phyloP scores from a whole-genome alignment of 495 filamentous ascomycete genomes.

The Penicillium parvum region DNA sequence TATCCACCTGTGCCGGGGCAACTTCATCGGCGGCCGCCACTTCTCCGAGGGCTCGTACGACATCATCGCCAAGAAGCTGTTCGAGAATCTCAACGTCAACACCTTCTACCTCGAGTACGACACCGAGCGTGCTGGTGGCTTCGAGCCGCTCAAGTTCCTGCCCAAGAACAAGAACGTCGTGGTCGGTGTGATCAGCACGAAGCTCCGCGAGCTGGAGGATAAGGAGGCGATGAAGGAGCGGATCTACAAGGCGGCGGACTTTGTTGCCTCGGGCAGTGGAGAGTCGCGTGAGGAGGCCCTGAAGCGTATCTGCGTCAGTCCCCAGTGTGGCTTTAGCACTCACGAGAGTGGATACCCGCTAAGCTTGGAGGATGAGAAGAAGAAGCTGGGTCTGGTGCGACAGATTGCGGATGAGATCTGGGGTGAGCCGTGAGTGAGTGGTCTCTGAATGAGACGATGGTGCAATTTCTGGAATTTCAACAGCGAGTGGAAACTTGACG shows the following conservation, averaged over 20 bases:
- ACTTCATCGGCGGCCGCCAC: conserved; percentile 45
- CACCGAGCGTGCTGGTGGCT: conserved; percentile 60
- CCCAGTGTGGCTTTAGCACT: conserved; percentile 66
- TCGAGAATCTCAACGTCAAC: conserved; percentile 59
- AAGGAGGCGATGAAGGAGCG: conserved; percentile 56
- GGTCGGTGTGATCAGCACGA: conserved; percentile 61
- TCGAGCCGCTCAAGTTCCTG: conserved; percentile 58
- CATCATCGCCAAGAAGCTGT: conserved; percentile 60
- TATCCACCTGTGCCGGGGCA: conserved; percentile 61
- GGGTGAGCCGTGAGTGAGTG: conserved; percentile 20
- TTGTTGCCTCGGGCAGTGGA: conserved; percentile 49
- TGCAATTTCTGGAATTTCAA: conserved; percentile 16
- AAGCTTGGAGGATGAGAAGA: conserved; percentile 55
- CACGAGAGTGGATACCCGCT: conserved; percentile 61
- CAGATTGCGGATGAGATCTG: conserved; percentile 48
- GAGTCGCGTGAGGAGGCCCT: conserved; percentile 44
- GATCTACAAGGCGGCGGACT: conserved; percentile 55
- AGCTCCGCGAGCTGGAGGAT: conserved; percentile 58
- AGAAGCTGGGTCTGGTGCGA: conserved; percentile 46
- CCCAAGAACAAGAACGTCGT: conserved; percentile 63
- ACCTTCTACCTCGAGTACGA: conserved; percentile 70
- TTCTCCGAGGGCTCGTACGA: conserved; percentile 68
- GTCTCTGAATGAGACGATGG: not conserved
- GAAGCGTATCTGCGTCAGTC: conserved; percentile 58
- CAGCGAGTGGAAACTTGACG: conserved; percentile 14